Percentiles rank a stretch among this genome's conserved stretches.
phyloP scores from a whole-genome alignment of 768 basidiomycete species.

The Tylopilus plumbeoviolaceoides region DNA sequence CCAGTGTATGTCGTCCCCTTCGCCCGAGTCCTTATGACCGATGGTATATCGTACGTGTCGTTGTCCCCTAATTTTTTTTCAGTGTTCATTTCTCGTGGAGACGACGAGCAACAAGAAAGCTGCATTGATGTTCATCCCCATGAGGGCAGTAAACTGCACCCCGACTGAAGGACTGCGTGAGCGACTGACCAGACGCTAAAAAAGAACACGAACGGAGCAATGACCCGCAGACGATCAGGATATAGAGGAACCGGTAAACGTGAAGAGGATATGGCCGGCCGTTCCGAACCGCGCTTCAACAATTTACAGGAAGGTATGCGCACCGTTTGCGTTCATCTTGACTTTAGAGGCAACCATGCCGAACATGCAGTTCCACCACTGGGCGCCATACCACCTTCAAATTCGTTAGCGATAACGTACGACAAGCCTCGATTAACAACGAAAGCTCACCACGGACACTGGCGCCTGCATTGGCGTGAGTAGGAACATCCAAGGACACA shows the following conservation, averaged over 20 bases:
- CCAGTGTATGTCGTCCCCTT: too few species aligned
- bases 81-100: too few species aligned
- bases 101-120: constrained; percentile 45
- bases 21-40: too few species aligned
- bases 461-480: too few species aligned
- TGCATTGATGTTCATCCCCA: constrained; percentile 42
- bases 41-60: too few species aligned
- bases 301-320: constrained; percentile 58
- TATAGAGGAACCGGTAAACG: constrained; percentile 51
- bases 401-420: too few species aligned
- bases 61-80: too few species aligned
- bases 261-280: constrained; percentile 44
- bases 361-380: constrained; percentile 37
- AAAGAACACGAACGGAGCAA: constrained; percentile 37
- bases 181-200: not conserved
- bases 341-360: constrained; percentile 28
- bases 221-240: constrained; percentile 48
- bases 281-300: constrained; percentile 48
- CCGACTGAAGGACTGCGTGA: constrained; percentile 22
- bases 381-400: constrained; percentile 17
- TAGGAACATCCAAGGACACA: not conserved
- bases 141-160: constrained; percentile 45
- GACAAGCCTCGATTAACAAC: too few species aligned
- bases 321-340: constrained; percentile 56
- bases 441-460: too few species aligned